Evolutionary conservation across 225 moss, liverwort and hornwort species (phyloP), one percentile per base, ranked within the genome.

Genomic region (Lunularia cruciata): DNA sequence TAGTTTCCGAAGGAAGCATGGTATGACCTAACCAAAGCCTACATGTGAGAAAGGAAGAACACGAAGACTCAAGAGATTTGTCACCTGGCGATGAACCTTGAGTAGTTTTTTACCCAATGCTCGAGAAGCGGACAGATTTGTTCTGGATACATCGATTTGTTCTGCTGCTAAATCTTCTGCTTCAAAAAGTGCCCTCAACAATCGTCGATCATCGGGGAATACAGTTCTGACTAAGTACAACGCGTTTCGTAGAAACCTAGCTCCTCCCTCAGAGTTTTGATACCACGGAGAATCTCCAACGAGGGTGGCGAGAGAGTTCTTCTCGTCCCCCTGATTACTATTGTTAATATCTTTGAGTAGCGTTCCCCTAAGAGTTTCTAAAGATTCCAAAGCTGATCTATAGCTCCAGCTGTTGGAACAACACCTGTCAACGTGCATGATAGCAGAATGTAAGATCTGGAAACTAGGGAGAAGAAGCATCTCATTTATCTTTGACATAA

Each of bases 71-170:
- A 61, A 61, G 15, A 40, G 9, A 47, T 52, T 40, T 55, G 54
- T 84, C 30, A 84, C 90, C 90, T 86, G 85, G 55, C 87, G 85
- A 79, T 86, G 75, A 31, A 72, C 79, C 81, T 93, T 98, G 62
- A 98, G 62, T 67, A 91, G 65, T 65, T 83, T 91, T 70, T 98
- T 98, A n/a, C 89, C 89, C 61, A 91, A 79, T 73, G 81, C 71
- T 63, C 90, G 80, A 46, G 93, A 83, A 60, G 81, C 72, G 67
- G 64, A 73, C 73, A 79, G 76, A 20, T 58, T 65, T 27, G 18
- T 36, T 7, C 12, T 23, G 1, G 25, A 16, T 27, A 70, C 20
- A 36, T 59, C 68, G 0, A n/a, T 38, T 23, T 64, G 71, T 63
- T 66, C 47, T 30, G 39, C 37, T 26, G 68, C 63, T 12, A 67